Percentiles rank a stretch among this genome's conserved stretches.
phyloP scores from a whole-genome alignment of 78 protist species.

The slime mould (Dictyostelium discoideum) region dicty_2.7 NC_007088.5:3323501-3324000 shows the following conservation, averaged over 20 bases:
- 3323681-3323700: background rate
- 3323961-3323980: no score
- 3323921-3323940: no score
- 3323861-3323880: background rate
- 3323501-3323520: no score
- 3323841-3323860: no score
- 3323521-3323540: no score
- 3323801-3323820: background rate
- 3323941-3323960: no score
- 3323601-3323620: background rate
- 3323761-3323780: background rate
- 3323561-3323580: no score
- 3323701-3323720: background rate
- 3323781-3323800: background rate
- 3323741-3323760: background rate
- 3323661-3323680: background rate
- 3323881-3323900: background rate
- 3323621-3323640: background rate
- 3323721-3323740: background rate
- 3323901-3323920: background rate
- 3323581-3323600: background rate
- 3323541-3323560: no score
- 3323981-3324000: no score
- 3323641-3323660: no score
- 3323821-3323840: no score